Percentiles rank a stretch among this genome's conserved stretches.
phyloP scores from a whole-genome alignment of 1,284 basidiomycete genomes.

The Tilletia horrida region DNA sequence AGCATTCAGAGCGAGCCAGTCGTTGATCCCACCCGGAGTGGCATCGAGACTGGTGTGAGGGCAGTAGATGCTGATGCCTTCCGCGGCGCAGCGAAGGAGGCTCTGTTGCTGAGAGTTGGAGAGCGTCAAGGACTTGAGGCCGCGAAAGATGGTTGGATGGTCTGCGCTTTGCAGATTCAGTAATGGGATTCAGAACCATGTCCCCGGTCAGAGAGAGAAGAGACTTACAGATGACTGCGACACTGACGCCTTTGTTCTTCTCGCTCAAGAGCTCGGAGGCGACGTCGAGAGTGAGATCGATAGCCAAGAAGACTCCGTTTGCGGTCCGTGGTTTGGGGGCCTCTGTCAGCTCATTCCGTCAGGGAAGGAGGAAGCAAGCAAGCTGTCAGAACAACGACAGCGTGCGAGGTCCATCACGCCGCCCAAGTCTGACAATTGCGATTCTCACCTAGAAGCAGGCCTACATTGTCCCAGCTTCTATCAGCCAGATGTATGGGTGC shows the following conservation, averaged over 20 bases:
- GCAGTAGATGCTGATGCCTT: conserved; percentile 78
- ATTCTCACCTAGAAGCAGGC: conserved; percentile 37
- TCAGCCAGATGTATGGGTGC: conserved; percentile 48
- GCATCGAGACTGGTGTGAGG: conserved; percentile 84
- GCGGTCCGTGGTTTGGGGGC: conserved; percentile 22
- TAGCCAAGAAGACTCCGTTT: conserved; percentile 43
- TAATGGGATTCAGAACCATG: too few relatives aligned
- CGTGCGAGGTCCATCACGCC: too few relatives aligned
- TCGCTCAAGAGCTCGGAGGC: conserved; percentile 45
- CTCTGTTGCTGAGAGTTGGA: conserved; percentile 73
- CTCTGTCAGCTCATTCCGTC: too few relatives aligned
- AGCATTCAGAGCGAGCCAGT: conserved; percentile 47
- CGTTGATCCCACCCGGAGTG: conserved; percentile 76
- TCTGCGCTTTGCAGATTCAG: conserved; percentile 51
- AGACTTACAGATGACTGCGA: conserved; percentile 71
- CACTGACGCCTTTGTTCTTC: conserved; percentile 42
- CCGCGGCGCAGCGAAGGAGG: conserved; percentile 72
- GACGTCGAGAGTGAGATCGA: conserved; percentile 49
- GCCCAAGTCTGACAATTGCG: too few relatives aligned
- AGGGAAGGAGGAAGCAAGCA: too few relatives aligned
- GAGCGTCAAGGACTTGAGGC: conserved; percentile 73
- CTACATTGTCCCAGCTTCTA: conserved; percentile 50
- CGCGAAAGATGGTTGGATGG: conserved; percentile 83
- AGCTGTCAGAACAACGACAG: not conserved
- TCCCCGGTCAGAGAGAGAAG: conserved; percentile 60